phyloP scores from a whole-genome alignment of 2,329 filamentous ascomycete genomes.

The Pyrenochaeta sp. region DNA sequence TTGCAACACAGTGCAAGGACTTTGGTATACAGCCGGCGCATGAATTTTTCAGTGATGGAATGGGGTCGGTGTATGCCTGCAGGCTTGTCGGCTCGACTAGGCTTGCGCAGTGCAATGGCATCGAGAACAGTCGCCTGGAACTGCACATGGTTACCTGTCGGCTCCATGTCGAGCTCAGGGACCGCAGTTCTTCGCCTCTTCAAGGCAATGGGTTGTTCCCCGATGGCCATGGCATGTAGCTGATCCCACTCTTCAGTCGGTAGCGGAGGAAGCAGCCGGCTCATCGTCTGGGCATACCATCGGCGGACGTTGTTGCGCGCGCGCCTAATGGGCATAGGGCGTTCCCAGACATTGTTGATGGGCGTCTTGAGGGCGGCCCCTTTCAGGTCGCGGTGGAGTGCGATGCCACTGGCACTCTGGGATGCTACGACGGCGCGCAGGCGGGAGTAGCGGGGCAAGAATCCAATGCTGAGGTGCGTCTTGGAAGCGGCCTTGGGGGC shows the following conservation, averaged over 20 bases:
- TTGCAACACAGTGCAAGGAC: slow-evolving; percentile 53
- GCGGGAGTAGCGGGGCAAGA: slow-evolving; percentile 41
- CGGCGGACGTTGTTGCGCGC: slow-evolving; percentile 52
- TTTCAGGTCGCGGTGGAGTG: slow-evolving; percentile 34
- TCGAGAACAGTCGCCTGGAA: slow-evolving; percentile 17
- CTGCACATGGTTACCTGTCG: slow-evolving; percentile 3
- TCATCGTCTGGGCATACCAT: slow-evolving; percentile 55
- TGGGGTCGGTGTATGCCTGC: slow-evolving; percentile 38
- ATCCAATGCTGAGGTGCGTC: slow-evolving; percentile 24
- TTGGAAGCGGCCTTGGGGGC: slow-evolving; percentile 28
- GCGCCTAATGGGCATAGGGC: slow-evolving; percentile 55
- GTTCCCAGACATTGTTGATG: slow-evolving; percentile 55
- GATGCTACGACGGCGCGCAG: slow-evolving; percentile 37
- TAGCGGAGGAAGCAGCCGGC: slow-evolving; percentile 54
- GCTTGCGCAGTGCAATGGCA: slow-evolving; percentile 34
- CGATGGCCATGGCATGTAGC: slow-evolving; percentile 50
- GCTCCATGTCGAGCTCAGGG: not conserved
- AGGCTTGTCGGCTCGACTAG: slow-evolving; percentile 32
- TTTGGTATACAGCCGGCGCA: slow-evolving; percentile 55
- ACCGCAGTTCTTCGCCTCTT: slow-evolving; percentile 27
- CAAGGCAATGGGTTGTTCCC: slow-evolving; percentile 36
- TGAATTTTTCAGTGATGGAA: slow-evolving; percentile 52
- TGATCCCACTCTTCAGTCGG: slow-evolving; percentile 53
- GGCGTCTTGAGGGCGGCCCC: slow-evolving; percentile 43
- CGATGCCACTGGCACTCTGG: slow-evolving; percentile 27